Evolutionary conservation across 495 filamentous ascomycete species (phyloP).

Genomic region (Aspergillus baeticus): DNA sequence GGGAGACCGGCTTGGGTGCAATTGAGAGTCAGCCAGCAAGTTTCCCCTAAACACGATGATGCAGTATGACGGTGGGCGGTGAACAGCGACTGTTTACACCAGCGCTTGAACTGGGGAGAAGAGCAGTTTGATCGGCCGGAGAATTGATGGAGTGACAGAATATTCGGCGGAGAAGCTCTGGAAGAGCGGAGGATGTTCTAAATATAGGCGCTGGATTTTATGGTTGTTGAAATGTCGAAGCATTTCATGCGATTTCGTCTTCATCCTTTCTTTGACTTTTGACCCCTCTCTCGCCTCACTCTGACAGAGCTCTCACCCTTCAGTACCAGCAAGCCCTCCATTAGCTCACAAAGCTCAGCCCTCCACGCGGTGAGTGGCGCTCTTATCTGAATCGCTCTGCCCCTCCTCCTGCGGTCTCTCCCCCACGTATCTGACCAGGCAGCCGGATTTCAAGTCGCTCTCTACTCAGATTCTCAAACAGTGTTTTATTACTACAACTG

Average conservation of each 20-base stretch:
- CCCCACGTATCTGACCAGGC: conserved; percentile 18
- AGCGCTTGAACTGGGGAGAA: background rate
- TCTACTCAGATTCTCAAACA: background rate
- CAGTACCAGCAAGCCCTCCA: too few relatives aligned
- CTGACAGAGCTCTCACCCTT: too few relatives aligned
- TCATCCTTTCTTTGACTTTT: background rate
- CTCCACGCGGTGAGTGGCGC: background rate
- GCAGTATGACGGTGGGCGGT: background rate
- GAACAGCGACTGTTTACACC: background rate
- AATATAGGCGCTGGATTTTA: background rate
- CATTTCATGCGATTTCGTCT: background rate
- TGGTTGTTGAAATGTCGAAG: background rate
- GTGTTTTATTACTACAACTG: background rate
- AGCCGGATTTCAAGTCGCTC: conserved; percentile 7
- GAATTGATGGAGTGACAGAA: background rate
- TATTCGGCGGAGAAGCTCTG: background rate
- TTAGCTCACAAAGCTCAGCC: background rate
- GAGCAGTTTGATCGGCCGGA: background rate
- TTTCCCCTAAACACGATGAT: background rate
- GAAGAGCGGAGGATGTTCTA: background rate
- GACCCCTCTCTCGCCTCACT: background rate
- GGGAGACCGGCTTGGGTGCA: background rate
- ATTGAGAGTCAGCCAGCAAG: background rate
- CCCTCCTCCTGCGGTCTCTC: background rate
- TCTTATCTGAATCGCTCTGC: conserved; percentile 12